Conservation (phyloP, 306 rosid genomes). For the Arachis hypogaea region DNA sequence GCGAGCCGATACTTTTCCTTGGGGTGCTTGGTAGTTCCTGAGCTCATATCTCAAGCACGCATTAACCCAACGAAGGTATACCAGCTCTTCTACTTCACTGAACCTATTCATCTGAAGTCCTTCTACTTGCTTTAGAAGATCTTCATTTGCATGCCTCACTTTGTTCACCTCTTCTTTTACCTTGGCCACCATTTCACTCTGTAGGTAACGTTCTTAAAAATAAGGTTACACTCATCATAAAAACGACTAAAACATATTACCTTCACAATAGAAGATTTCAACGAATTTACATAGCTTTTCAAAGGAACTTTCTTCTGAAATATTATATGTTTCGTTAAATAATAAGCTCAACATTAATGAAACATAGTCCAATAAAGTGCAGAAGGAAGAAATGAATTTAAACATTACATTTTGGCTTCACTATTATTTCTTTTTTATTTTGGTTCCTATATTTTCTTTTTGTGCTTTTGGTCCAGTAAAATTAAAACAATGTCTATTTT, state of each 20-base stretch:
- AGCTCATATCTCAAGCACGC: constrained; percentile 95
- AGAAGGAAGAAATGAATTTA: constrained; percentile 8
- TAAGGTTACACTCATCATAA: constrained; percentile 20
- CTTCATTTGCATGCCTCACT: constrained; percentile 81
- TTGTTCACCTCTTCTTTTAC: constrained; percentile 65
- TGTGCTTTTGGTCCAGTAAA: too few relatives aligned
- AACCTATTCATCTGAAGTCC: constrained; percentile 91
- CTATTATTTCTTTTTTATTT: neutral
- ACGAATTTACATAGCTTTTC: constrained; percentile 3
- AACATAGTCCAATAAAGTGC: constrained; percentile 10
- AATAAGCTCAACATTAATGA: neutral
- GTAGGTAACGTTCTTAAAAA: constrained; percentile 40
- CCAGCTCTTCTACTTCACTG: constrained; percentile 96
- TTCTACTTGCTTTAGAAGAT: constrained; percentile 89
- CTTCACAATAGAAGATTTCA: constrained; percentile 16
- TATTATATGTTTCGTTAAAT: neutral
- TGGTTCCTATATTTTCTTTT: too few relatives aligned
- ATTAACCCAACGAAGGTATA: constrained; percentile 96
- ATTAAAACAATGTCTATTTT: too few relatives aligned
- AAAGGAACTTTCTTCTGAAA: constrained; percentile 5
- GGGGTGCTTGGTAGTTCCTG: constrained; percentile 68
- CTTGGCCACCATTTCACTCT: constrained; percentile 78
- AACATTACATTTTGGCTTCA: neutral
- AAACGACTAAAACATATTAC: constrained; percentile 10
- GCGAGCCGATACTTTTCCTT: constrained; percentile 79